Percentiles rank a stretch among this genome's conserved stretches.
phyloP scores from a whole-genome alignment of 495 filamentous ascomycete genomes.

The Aspergillus heteromorphus region DNA sequence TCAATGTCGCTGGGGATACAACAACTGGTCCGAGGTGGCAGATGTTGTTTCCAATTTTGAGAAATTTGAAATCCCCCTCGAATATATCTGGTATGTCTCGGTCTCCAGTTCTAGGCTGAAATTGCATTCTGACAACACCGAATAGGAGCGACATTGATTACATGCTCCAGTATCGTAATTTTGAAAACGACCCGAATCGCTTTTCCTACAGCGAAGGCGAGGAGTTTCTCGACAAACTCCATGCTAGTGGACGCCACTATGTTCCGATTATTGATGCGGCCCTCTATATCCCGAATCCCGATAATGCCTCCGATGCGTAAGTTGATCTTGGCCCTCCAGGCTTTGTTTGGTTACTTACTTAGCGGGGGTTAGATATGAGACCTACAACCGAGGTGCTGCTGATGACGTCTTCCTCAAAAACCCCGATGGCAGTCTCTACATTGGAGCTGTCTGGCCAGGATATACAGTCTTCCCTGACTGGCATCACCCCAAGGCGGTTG shows the following conservation, averaged over 20 bases:
- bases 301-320: conserved; percentile 62
- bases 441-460: conserved; percentile 61
- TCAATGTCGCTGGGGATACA: conserved; percentile 63
- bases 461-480: conserved; percentile 65
- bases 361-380: conserved; percentile 44
- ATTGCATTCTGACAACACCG: neutral
- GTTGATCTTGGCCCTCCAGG: conserved; percentile 6
- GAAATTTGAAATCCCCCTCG: conserved; percentile 56
- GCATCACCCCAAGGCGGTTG: conserved; percentile 48
- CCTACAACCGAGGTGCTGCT: conserved; percentile 62
- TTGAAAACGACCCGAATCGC: conserved; percentile 49
- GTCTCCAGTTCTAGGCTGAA: neutral
- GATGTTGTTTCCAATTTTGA: conserved; percentile 55
- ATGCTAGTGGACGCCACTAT: conserved; percentile 64
- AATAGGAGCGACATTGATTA: conserved; percentile 54
- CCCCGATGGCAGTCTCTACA: conserved; percentile 55
- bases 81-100: conserved; percentile 58
- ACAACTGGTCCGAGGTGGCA: conserved; percentile 50
- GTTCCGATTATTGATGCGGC: conserved; percentile 83
- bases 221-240: conserved; percentile 58
- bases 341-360: neutral
- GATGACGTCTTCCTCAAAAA: conserved; percentile 59
- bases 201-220: conserved; percentile 48
- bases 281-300: conserved; percentile 70
- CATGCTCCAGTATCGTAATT: conserved; percentile 55